phyloP scores from a whole-genome alignment of 768 basidiomycete species.

The Lentinula edodes region DNA sequence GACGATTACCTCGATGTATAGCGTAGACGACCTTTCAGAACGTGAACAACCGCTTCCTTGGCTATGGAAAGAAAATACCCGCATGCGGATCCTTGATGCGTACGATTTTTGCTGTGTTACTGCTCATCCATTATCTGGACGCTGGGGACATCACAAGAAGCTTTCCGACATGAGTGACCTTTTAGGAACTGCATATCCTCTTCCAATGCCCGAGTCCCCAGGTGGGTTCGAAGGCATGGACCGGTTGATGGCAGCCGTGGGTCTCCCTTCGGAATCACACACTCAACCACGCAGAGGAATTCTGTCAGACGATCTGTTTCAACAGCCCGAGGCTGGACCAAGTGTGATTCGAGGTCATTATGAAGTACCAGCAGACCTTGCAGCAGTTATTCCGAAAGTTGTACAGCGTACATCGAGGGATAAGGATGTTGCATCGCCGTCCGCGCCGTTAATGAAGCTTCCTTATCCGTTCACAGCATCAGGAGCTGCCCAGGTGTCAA shows the following conservation, averaged over 20 bases:
- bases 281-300: constrained; percentile 50
- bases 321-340: constrained; percentile 27
- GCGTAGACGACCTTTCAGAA: constrained; percentile 38
- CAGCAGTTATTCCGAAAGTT: constrained; percentile 37
- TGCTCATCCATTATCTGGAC: constrained; percentile 19
- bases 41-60: constrained; percentile 56
- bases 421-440: constrained; percentile 22
- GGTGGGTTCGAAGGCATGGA: constrained; percentile 47
- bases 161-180: constrained; percentile 15
- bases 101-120: constrained; percentile 70
- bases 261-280: constrained; percentile 32
- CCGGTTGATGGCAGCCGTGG: constrained; percentile 51
- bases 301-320: constrained; percentile 64
- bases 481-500: constrained; percentile 48
- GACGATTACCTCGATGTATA: constrained; percentile 38
- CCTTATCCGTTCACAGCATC: constrained; percentile 71
- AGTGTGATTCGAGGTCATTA: constrained; percentile 7
- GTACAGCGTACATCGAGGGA: constrained; percentile 44
- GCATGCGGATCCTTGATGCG: constrained; percentile 67
- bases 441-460: constrained; percentile 40
- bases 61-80: constrained; percentile 73
- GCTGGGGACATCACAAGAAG: constrained; percentile 31
- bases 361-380: constrained; percentile 22
- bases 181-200: constrained; percentile 15
- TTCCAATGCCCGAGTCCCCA: constrained; percentile 22